Conservation (phyloP, 352 stramenopile genomes). For the Pythium dissotocum region DNA sequence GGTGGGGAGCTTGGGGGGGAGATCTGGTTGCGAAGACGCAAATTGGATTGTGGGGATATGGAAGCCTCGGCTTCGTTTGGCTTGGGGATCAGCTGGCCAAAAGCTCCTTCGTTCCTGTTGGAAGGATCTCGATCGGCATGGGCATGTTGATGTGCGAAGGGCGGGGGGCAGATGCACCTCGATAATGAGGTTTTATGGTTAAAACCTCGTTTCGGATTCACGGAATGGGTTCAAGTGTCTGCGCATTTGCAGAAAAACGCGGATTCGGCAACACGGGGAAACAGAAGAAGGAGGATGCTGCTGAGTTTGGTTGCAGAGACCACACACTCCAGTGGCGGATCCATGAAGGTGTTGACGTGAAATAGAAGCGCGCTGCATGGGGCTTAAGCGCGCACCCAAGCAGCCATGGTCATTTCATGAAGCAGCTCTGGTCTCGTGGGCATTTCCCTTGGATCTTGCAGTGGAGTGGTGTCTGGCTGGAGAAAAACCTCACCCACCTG, state of each 20-base stretch:
- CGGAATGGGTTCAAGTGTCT: neutral
- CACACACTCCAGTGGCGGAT: neutral
- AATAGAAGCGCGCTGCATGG: neutral
- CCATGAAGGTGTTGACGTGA: neutral
- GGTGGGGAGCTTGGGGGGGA: neutral
- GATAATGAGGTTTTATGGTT: slow-evolving; percentile 17
- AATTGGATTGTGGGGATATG: slow-evolving; percentile 38
- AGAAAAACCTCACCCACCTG: slow-evolving; percentile 26
- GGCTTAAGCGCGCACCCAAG: neutral
- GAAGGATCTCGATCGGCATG: slow-evolving; percentile 1
- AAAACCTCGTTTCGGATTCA: slow-evolving; percentile 23
- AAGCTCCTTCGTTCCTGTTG: neutral
- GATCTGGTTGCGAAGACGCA: slow-evolving; percentile 23
- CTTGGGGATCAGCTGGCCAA: neutral
- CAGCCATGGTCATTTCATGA: neutral
- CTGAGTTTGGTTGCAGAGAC: slow-evolving; percentile 8
- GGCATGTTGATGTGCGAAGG: slow-evolving; percentile 23
- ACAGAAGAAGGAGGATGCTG: slow-evolving; percentile 6
- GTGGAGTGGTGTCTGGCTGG: neutral
- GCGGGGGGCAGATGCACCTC: slow-evolving; percentile 11
- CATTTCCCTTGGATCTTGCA: neutral
- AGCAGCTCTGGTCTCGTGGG: neutral
- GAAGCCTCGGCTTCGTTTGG: neutral
- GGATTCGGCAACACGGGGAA: neutral
- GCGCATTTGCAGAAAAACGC: slow-evolving; percentile 26